Conservation (phyloP, 495 filamentous ascomycete genomes). For the Xylaria curta region DNA sequence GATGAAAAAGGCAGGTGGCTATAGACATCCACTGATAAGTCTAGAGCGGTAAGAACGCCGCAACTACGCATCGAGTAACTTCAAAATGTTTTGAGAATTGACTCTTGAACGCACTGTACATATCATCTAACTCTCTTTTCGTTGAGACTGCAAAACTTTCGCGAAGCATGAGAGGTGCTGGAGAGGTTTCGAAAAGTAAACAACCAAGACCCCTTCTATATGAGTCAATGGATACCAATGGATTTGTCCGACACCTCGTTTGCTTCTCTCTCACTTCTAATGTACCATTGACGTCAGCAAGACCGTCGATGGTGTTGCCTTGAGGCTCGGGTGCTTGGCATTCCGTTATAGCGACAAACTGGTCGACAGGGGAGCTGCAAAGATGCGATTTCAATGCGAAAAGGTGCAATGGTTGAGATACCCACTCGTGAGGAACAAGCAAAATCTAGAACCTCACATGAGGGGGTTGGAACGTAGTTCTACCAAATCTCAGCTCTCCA, state of each 20-base stretch:
- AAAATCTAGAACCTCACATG: conserved; percentile 7
- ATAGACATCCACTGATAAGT: conserved; percentile 21
- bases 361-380: not conserved
- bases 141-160: not conserved
- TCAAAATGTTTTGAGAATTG: not conserved
- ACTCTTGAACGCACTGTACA: not conserved
- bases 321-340: not conserved
- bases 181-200: not conserved
- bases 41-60: conserved; percentile 3
- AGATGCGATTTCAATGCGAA: conserved; percentile 3
- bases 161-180: not conserved
- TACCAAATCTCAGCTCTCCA: not conserved
- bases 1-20: conserved; percentile 31
- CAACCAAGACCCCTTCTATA: not conserved
- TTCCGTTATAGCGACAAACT: not conserved
- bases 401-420: conserved; percentile 1
- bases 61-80: not conserved
- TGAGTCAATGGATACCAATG: not conserved
- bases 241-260: not conserved
- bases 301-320: not conserved
- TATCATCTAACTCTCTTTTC: not conserved
- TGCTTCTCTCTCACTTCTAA: not conserved
- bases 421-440: not conserved
- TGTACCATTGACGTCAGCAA: conserved; percentile 5
- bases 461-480: conserved; percentile 3